Base-by-base conservation (phyloP, 2,329 filamentous ascomycete genomes). In the Apiospora marii region DNA sequence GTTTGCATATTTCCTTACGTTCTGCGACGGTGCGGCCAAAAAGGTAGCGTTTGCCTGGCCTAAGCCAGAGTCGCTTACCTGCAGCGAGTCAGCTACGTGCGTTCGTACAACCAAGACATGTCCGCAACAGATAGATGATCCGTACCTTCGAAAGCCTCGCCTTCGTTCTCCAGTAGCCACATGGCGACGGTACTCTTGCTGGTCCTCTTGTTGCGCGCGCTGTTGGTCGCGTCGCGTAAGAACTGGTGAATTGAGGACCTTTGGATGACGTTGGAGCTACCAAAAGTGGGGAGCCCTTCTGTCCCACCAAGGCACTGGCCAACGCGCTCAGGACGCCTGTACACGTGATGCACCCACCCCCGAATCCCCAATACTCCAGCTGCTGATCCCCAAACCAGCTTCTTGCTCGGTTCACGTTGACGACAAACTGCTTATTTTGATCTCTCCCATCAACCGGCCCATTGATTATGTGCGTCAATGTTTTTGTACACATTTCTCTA, bases 41-140 rank as follows among this genome's bases (percentile, higher is more conserved):
- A 27, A 98, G 88, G 81, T 96, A 96, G 77, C 90, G 91, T 80
- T 94, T 94, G 69, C 95, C 95, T 1, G 95, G 95, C 72, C 92
- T 91, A 74, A 98, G 87, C 95, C 95, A 98, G 76, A 95, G 86
- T 78, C 90, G 91, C 82, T 91, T 93, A 74, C 89, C 91, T 93
- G 75, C 30, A 67, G 41, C 68, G 34, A 48, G 72, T 67, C 69
- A 70, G 46, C 37, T 30, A 22, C 37, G 71, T 76, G 67, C 75
- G 72, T 71, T 43, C 49, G 71, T 44, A 64, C 70, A 58, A 71
- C 41, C 48, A 46, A 19, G 43, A 24, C 67, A 64, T n/a, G 8
- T 2, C 13, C 43, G 46, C 19, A 6, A 48, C 46, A 41, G 19
- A 27, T 49, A 8, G 46, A 22, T 58, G 41, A 43, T 19, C 70